Conservation (phyloP, 2,329 filamentous ascomycete species). For the Chalaropsis ovoidea region DNA sequence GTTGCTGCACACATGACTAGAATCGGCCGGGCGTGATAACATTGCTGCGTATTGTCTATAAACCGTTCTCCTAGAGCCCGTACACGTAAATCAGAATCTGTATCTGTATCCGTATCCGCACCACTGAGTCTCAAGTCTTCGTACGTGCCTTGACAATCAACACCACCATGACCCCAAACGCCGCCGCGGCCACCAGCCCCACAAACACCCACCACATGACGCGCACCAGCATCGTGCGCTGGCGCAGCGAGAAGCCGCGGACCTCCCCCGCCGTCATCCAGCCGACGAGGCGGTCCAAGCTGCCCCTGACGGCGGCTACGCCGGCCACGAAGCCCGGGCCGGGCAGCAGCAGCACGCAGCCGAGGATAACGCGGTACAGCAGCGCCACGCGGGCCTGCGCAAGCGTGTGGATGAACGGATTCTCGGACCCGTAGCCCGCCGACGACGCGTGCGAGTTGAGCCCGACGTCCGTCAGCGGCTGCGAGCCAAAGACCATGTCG, state of each 20-base stretch:
- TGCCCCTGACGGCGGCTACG: constrained; percentile 13
- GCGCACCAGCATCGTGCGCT: constrained; percentile 14
- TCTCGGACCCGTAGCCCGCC: constrained; percentile 2
- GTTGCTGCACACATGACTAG: too few relatives aligned
- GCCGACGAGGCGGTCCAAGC: constrained; percentile 13
- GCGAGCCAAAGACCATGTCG: constrained; percentile 17
- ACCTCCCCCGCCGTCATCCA: constrained; percentile 13
- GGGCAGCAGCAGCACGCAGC: constrained; percentile 2
- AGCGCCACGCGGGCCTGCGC: not conserved
- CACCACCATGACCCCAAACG: constrained; percentile 19
- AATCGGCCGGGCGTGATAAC: not conserved
- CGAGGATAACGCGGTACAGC: constrained; percentile 14
- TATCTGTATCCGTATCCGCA: not conserved
- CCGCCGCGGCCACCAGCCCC: constrained; percentile 5
- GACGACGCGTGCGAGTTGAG: not conserved
- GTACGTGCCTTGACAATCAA: constrained; percentile 13
- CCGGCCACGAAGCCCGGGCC: constrained; percentile 17
- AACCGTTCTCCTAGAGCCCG: not conserved
- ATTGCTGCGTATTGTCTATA: not conserved
- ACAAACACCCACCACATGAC: constrained; percentile 21
- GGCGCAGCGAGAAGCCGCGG: constrained; percentile 16
- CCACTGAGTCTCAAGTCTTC: not conserved
- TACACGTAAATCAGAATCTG: not conserved
- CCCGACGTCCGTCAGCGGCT: constrained; percentile 13
- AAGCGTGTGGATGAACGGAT: constrained; percentile 16